Evolutionary conservation across 2,329 filamentous ascomycete species (phyloP).

Genomic region (Colletotrichum trifolii): DNA sequence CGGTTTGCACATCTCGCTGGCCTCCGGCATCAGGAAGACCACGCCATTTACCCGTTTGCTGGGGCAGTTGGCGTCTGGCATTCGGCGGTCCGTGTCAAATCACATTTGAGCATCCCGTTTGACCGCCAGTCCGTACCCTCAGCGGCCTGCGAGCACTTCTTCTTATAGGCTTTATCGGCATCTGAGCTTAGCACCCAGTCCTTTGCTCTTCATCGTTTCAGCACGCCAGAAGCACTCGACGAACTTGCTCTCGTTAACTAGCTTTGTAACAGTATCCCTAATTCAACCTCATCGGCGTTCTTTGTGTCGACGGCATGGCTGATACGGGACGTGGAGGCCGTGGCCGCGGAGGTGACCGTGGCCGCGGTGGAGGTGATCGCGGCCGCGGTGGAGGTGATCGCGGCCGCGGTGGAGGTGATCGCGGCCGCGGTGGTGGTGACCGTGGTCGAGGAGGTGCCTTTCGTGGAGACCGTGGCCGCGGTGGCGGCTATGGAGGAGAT

Average conservation of each 20-base stretch:
- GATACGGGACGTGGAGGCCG: slow-evolving; percentile 29
- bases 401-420: slow-evolving; percentile 35
- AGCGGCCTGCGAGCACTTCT: background rate
- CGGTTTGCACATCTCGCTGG: slow-evolving; percentile 10
- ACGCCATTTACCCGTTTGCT: background rate
- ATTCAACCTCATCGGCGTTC: background rate
- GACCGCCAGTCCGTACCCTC: background rate
- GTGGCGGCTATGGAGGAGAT: slow-evolving; percentile 33
- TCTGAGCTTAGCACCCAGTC: background rate
- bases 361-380: slow-evolving; percentile 6
- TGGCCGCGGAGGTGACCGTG: slow-evolving; percentile 10
- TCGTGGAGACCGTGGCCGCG: slow-evolving; percentile 28
- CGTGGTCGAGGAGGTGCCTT: slow-evolving; percentile 26
- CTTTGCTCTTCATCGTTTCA: background rate
- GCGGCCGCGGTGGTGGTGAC: slow-evolving; percentile 35
- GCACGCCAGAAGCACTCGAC: too few species aligned
- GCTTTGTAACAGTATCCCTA: background rate
- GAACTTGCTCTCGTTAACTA: background rate
- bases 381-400: slow-evolving; percentile 14
- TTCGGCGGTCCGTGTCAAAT: background rate
- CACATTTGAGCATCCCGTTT: background rate
- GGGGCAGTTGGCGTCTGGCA: background rate
- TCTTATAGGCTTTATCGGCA: background rate
- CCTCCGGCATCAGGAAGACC: slow-evolving; percentile 15
- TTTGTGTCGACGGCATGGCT: slow-evolving; percentile 11